Evolutionary conservation across 371 early-diverging fungal species (phyloP).

Genomic region (Circinella umbellata): DNA sequence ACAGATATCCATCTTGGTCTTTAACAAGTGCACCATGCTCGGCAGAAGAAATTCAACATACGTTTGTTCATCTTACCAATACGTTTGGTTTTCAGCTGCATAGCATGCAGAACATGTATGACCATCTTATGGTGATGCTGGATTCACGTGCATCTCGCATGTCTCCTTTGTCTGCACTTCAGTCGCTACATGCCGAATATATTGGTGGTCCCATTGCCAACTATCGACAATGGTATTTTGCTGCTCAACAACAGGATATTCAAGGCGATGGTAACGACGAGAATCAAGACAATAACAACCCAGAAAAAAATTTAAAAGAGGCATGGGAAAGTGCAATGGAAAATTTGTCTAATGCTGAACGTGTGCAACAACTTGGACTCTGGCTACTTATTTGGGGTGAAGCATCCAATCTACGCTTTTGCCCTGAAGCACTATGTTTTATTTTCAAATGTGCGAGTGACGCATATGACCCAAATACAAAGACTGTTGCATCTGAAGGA

Average conservation of each 20-base stretch:
- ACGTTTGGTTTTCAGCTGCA: constrained; percentile 83
- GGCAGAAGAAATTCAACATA: constrained; percentile 7
- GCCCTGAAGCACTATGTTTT: constrained; percentile 83
- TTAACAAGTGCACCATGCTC: background rate
- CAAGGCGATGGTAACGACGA: constrained; percentile 26
- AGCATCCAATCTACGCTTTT: constrained; percentile 79
- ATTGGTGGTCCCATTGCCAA: constrained; percentile 86
- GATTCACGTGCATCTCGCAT: constrained; percentile 86
- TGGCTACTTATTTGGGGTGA: constrained; percentile 91
- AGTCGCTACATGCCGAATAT: constrained; percentile 84
- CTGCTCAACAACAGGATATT: constrained; percentile 66
- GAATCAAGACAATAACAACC: constrained; percentile 8
- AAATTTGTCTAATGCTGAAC: constrained; percentile 66
- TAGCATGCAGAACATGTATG: constrained; percentile 78
- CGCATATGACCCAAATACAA: constrained; percentile 28
- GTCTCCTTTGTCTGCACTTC: constrained; percentile 71
- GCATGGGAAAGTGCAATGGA: constrained; percentile 75
- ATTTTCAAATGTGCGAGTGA: constrained; percentile 79
- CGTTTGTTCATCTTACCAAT: constrained; percentile 21
- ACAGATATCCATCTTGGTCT: constrained; percentile 12
- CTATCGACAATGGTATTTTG: constrained; percentile 86
- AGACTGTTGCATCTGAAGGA: constrained; percentile 53
- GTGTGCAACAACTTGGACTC: constrained; percentile 77
- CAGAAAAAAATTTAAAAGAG: constrained; percentile 55
- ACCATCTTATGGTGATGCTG: constrained; percentile 79